Evolutionary conservation across 139 green algal species (phyloP).

Genomic region (Chlamydomonas sp.): DNA sequence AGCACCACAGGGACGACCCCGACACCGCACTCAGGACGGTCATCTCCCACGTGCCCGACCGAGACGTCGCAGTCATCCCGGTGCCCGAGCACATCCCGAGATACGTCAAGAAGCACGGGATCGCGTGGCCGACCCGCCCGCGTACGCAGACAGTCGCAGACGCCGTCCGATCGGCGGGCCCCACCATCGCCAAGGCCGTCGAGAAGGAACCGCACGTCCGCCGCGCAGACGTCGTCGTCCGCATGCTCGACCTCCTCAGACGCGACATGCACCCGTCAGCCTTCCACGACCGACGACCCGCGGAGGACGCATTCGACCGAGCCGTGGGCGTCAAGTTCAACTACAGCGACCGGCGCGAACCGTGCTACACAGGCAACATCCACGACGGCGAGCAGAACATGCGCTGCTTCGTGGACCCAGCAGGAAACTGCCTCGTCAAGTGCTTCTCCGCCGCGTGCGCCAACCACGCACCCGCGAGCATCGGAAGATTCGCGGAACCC

Average conservation of each 20-base stretch:
- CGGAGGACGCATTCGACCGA: constrained; percentile 7
- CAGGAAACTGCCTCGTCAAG: neutral
- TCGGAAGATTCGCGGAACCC: neutral
- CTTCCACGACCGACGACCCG: neutral
- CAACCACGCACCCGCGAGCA: neutral
- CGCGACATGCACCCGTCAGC: constrained; percentile 1
- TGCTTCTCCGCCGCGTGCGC: constrained; percentile 11
- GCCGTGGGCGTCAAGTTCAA: neutral
- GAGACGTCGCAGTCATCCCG: neutral
- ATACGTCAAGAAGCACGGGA: constrained; percentile 4
- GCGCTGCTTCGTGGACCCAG: neutral
- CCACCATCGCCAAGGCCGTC: neutral
- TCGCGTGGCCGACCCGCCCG: neutral
- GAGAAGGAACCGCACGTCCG: constrained; percentile 2
- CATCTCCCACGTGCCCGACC: neutral
- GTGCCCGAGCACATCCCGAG: neutral
- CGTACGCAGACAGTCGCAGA: constrained; percentile 1
- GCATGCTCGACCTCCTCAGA: constrained; percentile 3
- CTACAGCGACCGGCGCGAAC: constrained; percentile 2
- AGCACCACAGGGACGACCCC: neutral
- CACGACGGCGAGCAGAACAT: constrained; percentile 10
- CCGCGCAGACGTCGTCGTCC: neutral
- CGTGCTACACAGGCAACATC: constrained; percentile 9
- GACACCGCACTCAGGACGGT: neutral
- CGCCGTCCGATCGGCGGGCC: neutral